Base-by-base conservation (phyloP, 805 yeast genomes). In the Candida ascalaphidarum region DNA sequence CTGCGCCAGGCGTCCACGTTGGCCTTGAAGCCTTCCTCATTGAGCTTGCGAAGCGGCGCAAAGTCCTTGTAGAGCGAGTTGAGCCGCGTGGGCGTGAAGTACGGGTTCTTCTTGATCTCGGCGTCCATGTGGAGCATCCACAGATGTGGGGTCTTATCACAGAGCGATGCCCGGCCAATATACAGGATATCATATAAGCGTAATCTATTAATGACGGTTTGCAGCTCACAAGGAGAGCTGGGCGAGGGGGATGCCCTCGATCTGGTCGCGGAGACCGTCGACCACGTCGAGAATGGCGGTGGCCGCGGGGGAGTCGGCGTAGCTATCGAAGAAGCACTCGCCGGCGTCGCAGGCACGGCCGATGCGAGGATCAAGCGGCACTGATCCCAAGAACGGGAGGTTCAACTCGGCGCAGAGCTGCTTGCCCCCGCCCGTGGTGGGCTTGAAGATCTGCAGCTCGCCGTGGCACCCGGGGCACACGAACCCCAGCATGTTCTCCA, bases 401-500 rank as follows among this genome's bases (percentile, higher is more conserved):
- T 63, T 68, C 50, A 83, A 51, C 35, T 92, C 99, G 40, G 77
- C 58, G 31, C 96, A 92, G 24, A 92, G 59, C 17, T 75, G 74
- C 43, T 73, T 68, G 7, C 97, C 99, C 13, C 99, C 99, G 11
- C 98, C 98, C 0, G 98, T 92, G 2, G 98, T 92, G 11, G 98
- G 84, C 36, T 80, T 78, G 57, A 92, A 92, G 4, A 92, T 88
- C 45, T 78, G 75, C 0, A 95, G 82, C 55, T 88, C 83, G 7
- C 92, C 92, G 37, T 82, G 74, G 56, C 99, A 92, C 46, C 67
- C 75, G 4, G 98, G 98, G 52, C 99, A 92, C 11, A 92, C 97
- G 58, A 92, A 92, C 3, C 98, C 99, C 7, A 95, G 75, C 99
- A 92, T 92, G 52, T 92, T 92, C 51, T 92, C 99, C 12, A 92